phyloP scores from a whole-genome alignment of 228 moss, liverwort and hornwort genomes.

The Sphagnum fallax region DNA sequence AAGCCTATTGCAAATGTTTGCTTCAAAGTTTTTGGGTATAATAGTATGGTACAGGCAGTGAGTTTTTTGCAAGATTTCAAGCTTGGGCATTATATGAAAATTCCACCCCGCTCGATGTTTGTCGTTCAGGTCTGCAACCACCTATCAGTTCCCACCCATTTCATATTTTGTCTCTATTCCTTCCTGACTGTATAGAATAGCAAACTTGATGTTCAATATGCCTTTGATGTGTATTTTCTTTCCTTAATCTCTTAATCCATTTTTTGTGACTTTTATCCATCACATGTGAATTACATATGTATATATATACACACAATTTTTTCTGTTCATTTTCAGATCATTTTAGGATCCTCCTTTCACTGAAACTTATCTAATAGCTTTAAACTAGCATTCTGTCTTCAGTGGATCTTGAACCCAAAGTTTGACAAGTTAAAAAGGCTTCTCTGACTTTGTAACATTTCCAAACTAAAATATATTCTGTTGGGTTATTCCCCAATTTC shows the following conservation, averaged over 20 bases:
- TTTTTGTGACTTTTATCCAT: too few species aligned
- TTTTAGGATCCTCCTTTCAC: too few species aligned
- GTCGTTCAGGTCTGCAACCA: conserved; percentile 12
- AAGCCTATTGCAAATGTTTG: conserved; percentile 18
- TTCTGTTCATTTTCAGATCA: background rate
- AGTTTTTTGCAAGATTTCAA: conserved; percentile 16
- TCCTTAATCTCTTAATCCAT: background rate
- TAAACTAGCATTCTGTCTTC: background rate
- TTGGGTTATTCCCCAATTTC: background rate
- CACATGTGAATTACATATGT: too few species aligned
- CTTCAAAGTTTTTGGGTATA: conserved; percentile 18
- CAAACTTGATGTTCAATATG: background rate
- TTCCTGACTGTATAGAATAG: background rate
- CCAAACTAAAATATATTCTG: background rate
- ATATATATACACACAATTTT: too few species aligned
- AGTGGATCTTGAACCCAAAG: too few species aligned
- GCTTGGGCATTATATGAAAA: conserved; percentile 29
- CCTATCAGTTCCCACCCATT: background rate
- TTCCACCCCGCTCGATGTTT: conserved; percentile 19
- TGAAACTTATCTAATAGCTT: too few species aligned
- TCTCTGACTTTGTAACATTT: background rate
- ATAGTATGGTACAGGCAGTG: conserved; percentile 1
- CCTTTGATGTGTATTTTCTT: background rate
- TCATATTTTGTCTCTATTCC: background rate
- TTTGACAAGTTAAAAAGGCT: too few species aligned